Conservation (phyloP, 1,284 basidiomycete genomes). For the Rhodotorula mucilaginosa region DNA sequence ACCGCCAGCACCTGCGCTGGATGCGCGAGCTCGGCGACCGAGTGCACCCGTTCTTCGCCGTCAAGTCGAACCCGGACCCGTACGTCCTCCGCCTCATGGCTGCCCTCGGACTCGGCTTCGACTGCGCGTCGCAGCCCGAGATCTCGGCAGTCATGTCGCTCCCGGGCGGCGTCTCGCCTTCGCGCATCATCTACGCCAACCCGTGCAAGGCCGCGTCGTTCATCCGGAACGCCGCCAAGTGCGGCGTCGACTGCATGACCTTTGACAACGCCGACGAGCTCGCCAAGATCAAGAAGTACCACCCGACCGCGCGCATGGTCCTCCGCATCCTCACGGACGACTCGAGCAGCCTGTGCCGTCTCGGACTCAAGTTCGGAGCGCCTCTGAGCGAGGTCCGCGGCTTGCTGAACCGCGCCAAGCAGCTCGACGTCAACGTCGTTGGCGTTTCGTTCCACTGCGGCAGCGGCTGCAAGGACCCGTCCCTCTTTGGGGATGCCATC, state of each 20-base stretch:
- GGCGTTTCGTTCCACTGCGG: constrained; percentile 99
- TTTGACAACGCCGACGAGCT: constrained; percentile 98
- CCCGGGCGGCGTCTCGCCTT: constrained; percentile 60
- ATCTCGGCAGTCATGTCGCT: constrained; percentile 77
- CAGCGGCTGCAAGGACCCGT: constrained; percentile 89
- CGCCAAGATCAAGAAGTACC: constrained; percentile 83
- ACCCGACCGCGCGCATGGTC: constrained; percentile 82
- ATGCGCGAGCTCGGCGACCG: constrained; percentile 67
- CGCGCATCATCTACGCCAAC: constrained; percentile 94
- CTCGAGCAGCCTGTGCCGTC: constrained; percentile 86
- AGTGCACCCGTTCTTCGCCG: constrained; percentile 89
- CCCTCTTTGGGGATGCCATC: constrained; percentile 86
- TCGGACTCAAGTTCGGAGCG: constrained; percentile 97
- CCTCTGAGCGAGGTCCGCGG: constrained; percentile 76
- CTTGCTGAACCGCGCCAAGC: constrained; percentile 74
- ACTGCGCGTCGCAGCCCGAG: constrained; percentile 97
- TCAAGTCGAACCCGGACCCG: constrained; percentile 98
- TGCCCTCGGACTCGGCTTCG: constrained; percentile 86
- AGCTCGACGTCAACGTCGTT: constrained; percentile 79
- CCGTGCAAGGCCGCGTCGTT: constrained; percentile 97
- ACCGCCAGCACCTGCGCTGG: constrained; percentile 84
- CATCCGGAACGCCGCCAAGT: constrained; percentile 75
- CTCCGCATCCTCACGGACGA: constrained; percentile 96
- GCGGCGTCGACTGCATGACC: constrained; percentile 87
- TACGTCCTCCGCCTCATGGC: constrained; percentile 87